These are phyloP conservation scores for Thraustochytrium sp. DNA, from an alignment of 352 stramenopile genomes.

Conservation along the genomic window DNA sequence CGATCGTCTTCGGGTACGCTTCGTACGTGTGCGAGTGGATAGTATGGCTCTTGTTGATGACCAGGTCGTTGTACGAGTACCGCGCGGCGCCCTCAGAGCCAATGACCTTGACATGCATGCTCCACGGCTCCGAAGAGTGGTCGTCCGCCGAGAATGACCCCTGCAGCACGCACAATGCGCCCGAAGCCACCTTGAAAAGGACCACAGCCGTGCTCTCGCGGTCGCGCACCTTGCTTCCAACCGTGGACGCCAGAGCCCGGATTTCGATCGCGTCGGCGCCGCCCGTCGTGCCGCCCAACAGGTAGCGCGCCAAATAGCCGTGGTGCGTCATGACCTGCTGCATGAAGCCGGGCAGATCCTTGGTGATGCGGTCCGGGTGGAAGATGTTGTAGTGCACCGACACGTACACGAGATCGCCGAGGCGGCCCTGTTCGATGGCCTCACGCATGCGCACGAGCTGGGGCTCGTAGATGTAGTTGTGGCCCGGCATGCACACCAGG, in stretches of 20 bases:
- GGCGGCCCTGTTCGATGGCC: neutral
- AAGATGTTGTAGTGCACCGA: constrained; percentile 12
- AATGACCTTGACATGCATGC: neutral
- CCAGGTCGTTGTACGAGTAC: constrained; percentile 4
- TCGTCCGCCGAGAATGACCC: neutral
- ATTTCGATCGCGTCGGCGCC: neutral
- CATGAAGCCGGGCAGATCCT: neutral
- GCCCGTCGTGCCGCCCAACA: neutral
- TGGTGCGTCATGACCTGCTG: constrained; percentile 14
- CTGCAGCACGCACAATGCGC: neutral
- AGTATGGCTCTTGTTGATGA: neutral
- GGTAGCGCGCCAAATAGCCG: neutral
- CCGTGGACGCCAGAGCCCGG: neutral
- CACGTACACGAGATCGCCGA: neutral
- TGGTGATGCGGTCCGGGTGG: neutral
- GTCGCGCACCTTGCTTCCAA: neutral
- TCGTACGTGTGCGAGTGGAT: constrained; percentile 29
- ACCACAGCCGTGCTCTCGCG: neutral
- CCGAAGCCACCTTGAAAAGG: neutral
- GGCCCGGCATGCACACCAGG: constrained; percentile 22
- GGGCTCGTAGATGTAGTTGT: constrained; percentile 18
- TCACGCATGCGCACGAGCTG: constrained; percentile 9
- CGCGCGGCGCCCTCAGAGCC: neutral
- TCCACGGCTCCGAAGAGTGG: neutral
- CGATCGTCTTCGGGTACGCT: neutral